These are phyloP conservation scores for Zygosaccharomyces bailii DNA, from an alignment of 805 yeast species.

Conservation along the genomic window DNA sequence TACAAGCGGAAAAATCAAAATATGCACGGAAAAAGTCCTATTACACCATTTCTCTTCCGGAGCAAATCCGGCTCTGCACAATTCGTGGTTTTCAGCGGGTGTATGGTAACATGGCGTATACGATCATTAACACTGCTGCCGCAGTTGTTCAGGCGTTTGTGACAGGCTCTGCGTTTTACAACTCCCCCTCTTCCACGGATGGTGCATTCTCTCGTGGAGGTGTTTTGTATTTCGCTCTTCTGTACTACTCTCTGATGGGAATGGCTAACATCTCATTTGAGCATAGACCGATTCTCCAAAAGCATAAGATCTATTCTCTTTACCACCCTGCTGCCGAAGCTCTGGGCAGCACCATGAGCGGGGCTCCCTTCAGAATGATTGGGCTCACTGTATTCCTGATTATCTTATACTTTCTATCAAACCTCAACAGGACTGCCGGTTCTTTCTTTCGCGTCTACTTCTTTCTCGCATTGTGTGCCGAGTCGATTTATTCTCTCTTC, in stretches of 20 bases:
- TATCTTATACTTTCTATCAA: slow-evolving; percentile 55
- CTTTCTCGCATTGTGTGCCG: slow-evolving; percentile 32
- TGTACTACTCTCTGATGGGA: slow-evolving; percentile 56
- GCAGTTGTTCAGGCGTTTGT: slow-evolving; percentile 42
- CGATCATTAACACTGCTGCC: slow-evolving; percentile 42
- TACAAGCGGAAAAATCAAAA: slow-evolving; percentile 32
- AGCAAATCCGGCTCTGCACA: slow-evolving; percentile 45
- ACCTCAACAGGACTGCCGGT: slow-evolving; percentile 48
- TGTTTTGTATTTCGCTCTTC: slow-evolving; percentile 47
- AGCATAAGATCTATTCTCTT: slow-evolving; percentile 68
- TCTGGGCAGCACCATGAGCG: slow-evolving; percentile 55
- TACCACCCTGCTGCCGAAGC: slow-evolving; percentile 77
- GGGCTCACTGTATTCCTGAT: slow-evolving; percentile 45
- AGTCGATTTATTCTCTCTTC: slow-evolving; percentile 41
- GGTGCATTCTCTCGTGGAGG: slow-evolving; percentile 55
- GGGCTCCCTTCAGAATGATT: slow-evolving; percentile 57
- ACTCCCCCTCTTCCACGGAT: slow-evolving; percentile 41
- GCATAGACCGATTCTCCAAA: slow-evolving; percentile 61
- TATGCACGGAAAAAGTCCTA: slow-evolving; percentile 21
- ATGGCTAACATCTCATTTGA: slow-evolving; percentile 60
- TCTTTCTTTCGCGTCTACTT: slow-evolving; percentile 51
- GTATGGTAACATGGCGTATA: slow-evolving; percentile 45
- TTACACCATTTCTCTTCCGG: slow-evolving; percentile 31
- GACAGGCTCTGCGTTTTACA: slow-evolving; percentile 50
- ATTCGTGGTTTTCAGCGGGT: slow-evolving; percentile 45